Conservation (phyloP, 768 basidiomycete species). For the Trametes cinnabarina region DNA sequence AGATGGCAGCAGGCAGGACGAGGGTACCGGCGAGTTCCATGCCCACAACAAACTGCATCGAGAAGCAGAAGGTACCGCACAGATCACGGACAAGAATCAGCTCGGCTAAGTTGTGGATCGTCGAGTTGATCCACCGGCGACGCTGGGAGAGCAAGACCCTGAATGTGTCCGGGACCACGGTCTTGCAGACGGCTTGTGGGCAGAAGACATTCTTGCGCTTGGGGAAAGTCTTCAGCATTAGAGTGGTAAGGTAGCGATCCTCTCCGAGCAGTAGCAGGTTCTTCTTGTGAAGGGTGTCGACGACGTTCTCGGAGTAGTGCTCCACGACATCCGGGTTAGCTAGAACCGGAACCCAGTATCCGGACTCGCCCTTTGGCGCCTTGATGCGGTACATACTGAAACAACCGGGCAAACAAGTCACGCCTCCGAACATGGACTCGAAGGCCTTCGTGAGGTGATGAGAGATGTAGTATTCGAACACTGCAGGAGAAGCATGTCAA, state of each 20-base stretch:
- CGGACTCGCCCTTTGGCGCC: conserved; percentile 92
- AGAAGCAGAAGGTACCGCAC: conserved; percentile 99
- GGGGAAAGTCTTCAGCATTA: conserved; percentile 98
- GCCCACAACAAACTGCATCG: conserved; percentile 98
- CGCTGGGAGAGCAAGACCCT: conserved; percentile 90
- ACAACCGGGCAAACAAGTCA: conserved; percentile 98
- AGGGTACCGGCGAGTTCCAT: conserved; percentile 98
- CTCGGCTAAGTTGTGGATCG: conserved; percentile 96
- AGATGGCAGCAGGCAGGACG: conserved; percentile 94
- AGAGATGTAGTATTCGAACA: conserved; percentile 99
- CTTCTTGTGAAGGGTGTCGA: conserved; percentile 99
- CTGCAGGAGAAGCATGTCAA: conserved; percentile 40
- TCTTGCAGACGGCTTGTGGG: conserved; percentile 98
- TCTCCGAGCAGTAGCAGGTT: conserved; percentile 95
- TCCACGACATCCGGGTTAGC: conserved; percentile 99
- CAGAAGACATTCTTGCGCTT: conserved; percentile 99
- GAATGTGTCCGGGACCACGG: conserved; percentile 97
- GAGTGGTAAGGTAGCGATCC: conserved; percentile 97
- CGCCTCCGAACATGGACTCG: conserved; percentile 99
- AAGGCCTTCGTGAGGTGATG: conserved; percentile 99
- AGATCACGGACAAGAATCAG: conserved; percentile 92
- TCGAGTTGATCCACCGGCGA: conserved; percentile 99
- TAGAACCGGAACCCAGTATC: conserved; percentile 98
- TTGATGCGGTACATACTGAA: conserved; percentile 99
- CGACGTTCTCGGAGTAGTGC: conserved; percentile 99